These are phyloP conservation scores for Quercus wislizeni DNA, from an alignment of 306 rosid species.

Conservation along the genomic window DNA sequence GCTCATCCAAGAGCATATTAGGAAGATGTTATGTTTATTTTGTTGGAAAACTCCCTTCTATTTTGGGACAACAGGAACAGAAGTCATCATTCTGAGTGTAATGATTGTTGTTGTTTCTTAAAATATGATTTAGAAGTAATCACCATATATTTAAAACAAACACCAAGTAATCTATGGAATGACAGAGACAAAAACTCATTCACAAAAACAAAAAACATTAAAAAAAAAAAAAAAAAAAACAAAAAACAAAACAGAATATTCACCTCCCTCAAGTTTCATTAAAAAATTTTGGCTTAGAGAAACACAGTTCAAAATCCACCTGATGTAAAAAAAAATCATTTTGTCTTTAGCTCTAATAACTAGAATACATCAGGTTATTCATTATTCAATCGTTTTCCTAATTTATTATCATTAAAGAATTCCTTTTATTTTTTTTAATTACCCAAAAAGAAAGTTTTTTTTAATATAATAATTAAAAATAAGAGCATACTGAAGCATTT, in stretches of 20 bases:
- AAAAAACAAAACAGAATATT: background rate
- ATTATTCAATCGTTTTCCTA: background rate
- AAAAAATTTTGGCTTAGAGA: background rate
- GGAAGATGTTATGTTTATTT: too few species aligned
- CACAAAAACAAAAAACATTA: background rate
- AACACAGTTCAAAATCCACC: background rate
- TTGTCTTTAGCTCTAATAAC: background rate
- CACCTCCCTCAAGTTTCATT: background rate
- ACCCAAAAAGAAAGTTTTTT: background rate
- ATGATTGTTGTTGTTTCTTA: background rate
- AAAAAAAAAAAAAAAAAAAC: background rate
- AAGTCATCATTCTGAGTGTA: background rate
- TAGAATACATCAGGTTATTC: background rate
- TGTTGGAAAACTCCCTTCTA: too few species aligned
- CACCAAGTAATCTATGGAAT: background rate
- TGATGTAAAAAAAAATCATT: background rate
- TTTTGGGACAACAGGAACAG: too few species aligned
- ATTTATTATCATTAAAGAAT: background rate
- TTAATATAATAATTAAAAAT: background rate
- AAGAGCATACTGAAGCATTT: background rate
- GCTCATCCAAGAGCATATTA: too few species aligned
- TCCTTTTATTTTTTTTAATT: background rate
- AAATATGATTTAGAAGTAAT: background rate
- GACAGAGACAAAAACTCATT: background rate
- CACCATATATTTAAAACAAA: background rate